Evolutionary conservation across 495 filamentous ascomycete species (phyloP), one percentile per base, ranked within the genome.

Genomic region (Daldinia loculata): DNA sequence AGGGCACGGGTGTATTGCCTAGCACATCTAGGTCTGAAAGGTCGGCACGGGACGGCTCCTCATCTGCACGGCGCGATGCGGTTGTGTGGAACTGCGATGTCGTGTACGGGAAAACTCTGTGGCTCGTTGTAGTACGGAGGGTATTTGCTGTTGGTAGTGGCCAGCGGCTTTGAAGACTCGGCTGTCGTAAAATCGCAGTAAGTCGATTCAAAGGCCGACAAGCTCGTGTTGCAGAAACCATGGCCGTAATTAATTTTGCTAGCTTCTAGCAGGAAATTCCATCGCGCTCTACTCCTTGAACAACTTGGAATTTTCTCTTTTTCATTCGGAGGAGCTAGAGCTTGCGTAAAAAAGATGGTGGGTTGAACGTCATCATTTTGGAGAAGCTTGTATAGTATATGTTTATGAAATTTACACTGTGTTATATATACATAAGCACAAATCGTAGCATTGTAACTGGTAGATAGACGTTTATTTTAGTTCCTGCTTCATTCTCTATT

Each of bases 1-100:
- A 85, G 0, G 95, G 95, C 4, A 87, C 81, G 0, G 93, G 90
- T 7, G 90, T 86, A 66, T 87, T 87, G n/a, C 87, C 89, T 7
- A 98, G 86, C 11, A 99, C 90, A 77, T 99, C 87, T 63, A 98
- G 83, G 12, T 81, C 79, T 14, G 75, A 80, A 69, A 98, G 92
- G 80, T 97, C 91, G 22, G 93, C 95, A 68, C 89, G 58, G 2
- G 78, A 77, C 6, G 74, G 50, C 19, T 69, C 38, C 15, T 71
- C 74, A 7, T 75, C 74, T 1, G 72, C 59, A n/a, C 56, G 58
- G n/a, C 43, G 63, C 22, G 52, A 51, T n/a, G 69, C 50, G n/a
- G 68, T 69, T 1, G 63, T 62, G 55, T 67, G 71, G 56, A 67
- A 67, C 26, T 52, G 19, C 34, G 66, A 60, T 57, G 17, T 27